These are phyloP conservation scores for Hortiboletus campestris DNA, from an alignment of 768 basidiomycete genomes.

Conservation along the genomic window DNA sequence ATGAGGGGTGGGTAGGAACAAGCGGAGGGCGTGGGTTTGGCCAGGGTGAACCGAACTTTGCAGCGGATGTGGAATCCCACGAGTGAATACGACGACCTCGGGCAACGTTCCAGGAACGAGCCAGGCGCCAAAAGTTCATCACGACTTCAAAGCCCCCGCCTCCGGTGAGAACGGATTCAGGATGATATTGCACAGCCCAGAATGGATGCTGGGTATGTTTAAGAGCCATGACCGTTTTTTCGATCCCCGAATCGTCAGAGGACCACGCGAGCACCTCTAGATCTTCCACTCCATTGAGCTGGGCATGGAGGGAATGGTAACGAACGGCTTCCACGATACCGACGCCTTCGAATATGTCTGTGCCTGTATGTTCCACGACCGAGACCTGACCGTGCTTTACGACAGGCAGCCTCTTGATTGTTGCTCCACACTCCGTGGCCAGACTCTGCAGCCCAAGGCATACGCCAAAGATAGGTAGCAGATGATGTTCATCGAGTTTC, in stretches of 20 bases:
- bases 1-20: slow-evolving; percentile 16
- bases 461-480: slow-evolving; percentile 78
- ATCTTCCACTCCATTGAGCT: slow-evolving; percentile 43
- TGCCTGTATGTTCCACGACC: slow-evolving; percentile 52
- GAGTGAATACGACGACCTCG: slow-evolving; percentile 37
- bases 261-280: slow-evolving; percentile 73
- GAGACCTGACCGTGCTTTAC: slow-evolving; percentile 83
- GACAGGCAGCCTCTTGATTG: slow-evolving; percentile 54
- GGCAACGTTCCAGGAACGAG: slow-evolving; percentile 52
- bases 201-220: slow-evolving; percentile 66
- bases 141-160: slow-evolving; percentile 66
- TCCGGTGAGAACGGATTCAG: slow-evolving; percentile 75
- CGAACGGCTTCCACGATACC: slow-evolving; percentile 60
- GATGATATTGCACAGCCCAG: slow-evolving; percentile 90
- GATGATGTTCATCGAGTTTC: slow-evolving; percentile 49
- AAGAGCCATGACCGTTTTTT: slow-evolving; percentile 70
- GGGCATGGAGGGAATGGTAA: slow-evolving; percentile 76
- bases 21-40: slow-evolving; percentile 40
- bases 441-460: slow-evolving; percentile 83
- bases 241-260: slow-evolving; percentile 64
- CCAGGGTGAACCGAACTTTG: slow-evolving; percentile 55
- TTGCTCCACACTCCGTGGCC: slow-evolving; percentile 60
- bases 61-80: slow-evolving; percentile 40
- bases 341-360: slow-evolving; percentile 60
- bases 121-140: slow-evolving; percentile 71